These are phyloP conservation scores for Echeveria elegans DNA, from an alignment of 164 flowering plant genomes.

Conservation along the genomic window DNA sequence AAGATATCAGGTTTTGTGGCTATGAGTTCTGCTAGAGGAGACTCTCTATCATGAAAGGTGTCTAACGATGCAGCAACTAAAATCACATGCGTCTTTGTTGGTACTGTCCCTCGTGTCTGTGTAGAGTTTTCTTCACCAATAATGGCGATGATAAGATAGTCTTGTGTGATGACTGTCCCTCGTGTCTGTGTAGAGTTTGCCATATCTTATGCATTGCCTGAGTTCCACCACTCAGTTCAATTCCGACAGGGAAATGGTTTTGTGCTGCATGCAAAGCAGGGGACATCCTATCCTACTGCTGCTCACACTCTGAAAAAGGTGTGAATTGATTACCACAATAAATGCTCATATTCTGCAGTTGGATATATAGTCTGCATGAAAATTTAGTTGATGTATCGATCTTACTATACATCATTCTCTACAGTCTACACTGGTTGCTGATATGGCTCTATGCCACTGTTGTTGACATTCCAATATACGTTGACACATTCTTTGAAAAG, in stretches of 20 bases:
- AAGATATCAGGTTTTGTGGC: constrained; percentile 31
- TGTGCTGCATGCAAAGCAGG: constrained; percentile 50
- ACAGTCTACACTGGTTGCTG: not conserved
- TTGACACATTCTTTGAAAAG: constrained; percentile 2
- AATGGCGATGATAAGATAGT: constrained; percentile 66
- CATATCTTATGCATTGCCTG: constrained; percentile 80
- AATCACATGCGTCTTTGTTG: constrained; percentile 40
- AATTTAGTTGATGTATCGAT: not conserved
- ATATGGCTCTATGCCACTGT: not conserved
- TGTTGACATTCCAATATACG: not conserved
- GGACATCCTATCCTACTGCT: constrained; percentile 65
- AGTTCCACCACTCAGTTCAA: constrained; percentile 38
- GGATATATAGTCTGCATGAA: not conserved
- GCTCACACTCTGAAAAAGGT: constrained; percentile 55
- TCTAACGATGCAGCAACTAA: constrained; percentile 38
- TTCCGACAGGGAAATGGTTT: constrained; percentile 78
- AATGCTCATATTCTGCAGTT: not conserved
- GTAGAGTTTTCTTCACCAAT: constrained; percentile 65
- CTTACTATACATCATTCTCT: not conserved
- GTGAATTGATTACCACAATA: not conserved
- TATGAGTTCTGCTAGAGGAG: constrained; percentile 45
- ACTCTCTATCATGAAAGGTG: constrained; percentile 63
- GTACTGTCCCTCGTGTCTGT: constrained; percentile 94
- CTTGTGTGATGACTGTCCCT: constrained; percentile 80
- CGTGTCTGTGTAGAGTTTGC: too few relatives aligned